These are phyloP conservation scores for Aspergillus floridensis DNA, from an alignment of 2,329 filamentous ascomycete species.

Conservation along the genomic window DNA sequence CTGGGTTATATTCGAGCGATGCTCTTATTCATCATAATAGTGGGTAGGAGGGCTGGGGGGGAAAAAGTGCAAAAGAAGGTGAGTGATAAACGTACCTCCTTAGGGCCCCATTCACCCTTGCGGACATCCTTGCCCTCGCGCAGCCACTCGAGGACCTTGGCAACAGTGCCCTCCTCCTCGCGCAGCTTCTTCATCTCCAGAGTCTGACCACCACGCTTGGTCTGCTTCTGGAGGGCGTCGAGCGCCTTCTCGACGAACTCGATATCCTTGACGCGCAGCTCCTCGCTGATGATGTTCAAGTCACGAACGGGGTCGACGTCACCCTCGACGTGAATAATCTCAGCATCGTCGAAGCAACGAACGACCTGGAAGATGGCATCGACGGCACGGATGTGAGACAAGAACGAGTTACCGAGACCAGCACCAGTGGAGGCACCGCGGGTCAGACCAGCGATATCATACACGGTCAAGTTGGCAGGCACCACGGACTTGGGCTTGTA, in stretches of 20 bases:
- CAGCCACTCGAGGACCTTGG: slow-evolving; percentile 80
- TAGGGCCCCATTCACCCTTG: slow-evolving; percentile 83
- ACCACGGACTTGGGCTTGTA: slow-evolving; percentile 97
- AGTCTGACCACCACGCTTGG: slow-evolving; percentile 86
- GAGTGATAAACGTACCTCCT: slow-evolving; percentile 69
- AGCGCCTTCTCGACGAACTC: slow-evolving; percentile 97
- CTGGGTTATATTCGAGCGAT: slow-evolving; percentile 94
- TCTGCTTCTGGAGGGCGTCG: slow-evolving; percentile 91
- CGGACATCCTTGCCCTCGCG: slow-evolving; percentile 90
- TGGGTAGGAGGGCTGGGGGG: not conserved
- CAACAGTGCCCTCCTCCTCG: slow-evolving; percentile 89
- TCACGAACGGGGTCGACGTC: slow-evolving; percentile 95
- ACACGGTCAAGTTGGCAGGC: slow-evolving; percentile 96
- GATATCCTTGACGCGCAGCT: slow-evolving; percentile 95
- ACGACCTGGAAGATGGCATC: slow-evolving; percentile 98
- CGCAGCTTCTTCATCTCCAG: slow-evolving; percentile 97
- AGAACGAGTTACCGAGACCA: slow-evolving; percentile 94
- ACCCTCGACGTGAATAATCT: slow-evolving; percentile 99
- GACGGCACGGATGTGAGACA: slow-evolving; percentile 97
- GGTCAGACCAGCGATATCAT: slow-evolving; percentile 96
- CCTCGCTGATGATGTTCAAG: slow-evolving; percentile 93
- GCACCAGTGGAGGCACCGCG: slow-evolving; percentile 95
- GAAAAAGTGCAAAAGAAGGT: slow-evolving; percentile 19
- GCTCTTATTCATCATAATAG: slow-evolving; percentile 97
- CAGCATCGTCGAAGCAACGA: slow-evolving; percentile 95